phyloP scores from a whole-genome alignment of 345 rosid genomes.

The Populus euphratica region DNA sequence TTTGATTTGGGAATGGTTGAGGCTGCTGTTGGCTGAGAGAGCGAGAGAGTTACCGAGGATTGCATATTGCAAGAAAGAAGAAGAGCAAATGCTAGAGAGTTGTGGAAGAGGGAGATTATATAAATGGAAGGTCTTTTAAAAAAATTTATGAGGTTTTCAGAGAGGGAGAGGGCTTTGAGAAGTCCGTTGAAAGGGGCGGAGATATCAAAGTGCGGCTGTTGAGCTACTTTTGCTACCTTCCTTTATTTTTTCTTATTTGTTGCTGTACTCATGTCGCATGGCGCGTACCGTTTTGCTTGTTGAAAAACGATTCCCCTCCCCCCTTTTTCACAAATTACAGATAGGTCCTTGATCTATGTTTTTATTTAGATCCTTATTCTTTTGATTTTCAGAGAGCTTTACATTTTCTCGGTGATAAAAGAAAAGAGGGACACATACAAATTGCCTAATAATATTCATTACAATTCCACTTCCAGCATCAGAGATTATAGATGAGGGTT shows the following conservation, averaged over 20 bases:
- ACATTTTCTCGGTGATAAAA: too few relatives aligned
- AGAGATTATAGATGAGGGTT: too few relatives aligned
- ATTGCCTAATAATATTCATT: too few relatives aligned
- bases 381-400: too few relatives aligned
- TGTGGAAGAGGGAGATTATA: not conserved
- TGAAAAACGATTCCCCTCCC: not conserved
- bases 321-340: not conserved
- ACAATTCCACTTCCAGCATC: too few relatives aligned
- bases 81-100: not conserved
- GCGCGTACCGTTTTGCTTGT: conserved; percentile 6
- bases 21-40: conserved; percentile 32
- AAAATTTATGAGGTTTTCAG: not conserved
- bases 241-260: not conserved
- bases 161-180: conserved; percentile 32
- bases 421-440: too few relatives aligned
- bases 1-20: conserved; percentile 35
- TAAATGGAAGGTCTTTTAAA: not conserved
- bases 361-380: not conserved
- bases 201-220: conserved; percentile 51
- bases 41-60: conserved; percentile 44
- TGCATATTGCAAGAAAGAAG: conserved; percentile 43
- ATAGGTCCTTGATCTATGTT: not conserved
- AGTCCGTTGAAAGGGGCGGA: conserved; percentile 55
- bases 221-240: conserved; percentile 31
- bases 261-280: conserved; percentile 8